A percentile compares a stretch with the other conserved stretches of the same genome.
phyloP scores from a whole-genome alignment of 2,329 filamentous ascomycete genomes.

The Colletotrichum sp. region DNA sequence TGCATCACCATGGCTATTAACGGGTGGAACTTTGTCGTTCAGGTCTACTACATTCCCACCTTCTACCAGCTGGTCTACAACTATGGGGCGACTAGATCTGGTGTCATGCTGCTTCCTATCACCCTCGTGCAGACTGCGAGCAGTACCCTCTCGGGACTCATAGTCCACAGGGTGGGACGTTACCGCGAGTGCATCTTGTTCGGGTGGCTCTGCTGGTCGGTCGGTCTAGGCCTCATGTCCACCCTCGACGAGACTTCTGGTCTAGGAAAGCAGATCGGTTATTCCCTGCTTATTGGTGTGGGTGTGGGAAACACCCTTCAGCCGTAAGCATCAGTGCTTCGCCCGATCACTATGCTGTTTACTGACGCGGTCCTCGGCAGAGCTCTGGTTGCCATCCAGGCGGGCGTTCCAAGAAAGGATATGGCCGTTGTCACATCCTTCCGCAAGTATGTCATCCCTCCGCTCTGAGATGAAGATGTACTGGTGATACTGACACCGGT shows the following conservation, averaged over 20 bases:
- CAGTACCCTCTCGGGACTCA: conserved; percentile 55
- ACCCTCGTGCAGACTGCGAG: conserved; percentile 49
- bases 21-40: conserved; percentile 63
- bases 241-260: conserved; percentile 53
- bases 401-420: conserved; percentile 55
- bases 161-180: conserved; percentile 57
- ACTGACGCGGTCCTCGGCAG: conserved; percentile 25
- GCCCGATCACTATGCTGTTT: neutral
- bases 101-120: conserved; percentile 46
- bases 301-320: conserved; percentile 59
- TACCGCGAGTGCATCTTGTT: conserved; percentile 60
- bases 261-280: conserved; percentile 59
- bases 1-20: conserved; percentile 63
- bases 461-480: neutral
- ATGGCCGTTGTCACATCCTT: conserved; percentile 50
- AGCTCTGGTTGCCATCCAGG: conserved; percentile 59
- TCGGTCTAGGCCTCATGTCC: conserved; percentile 57
- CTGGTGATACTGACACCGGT: neutral
- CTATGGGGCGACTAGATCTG: conserved; percentile 46
- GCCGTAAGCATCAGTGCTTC: conserved; percentile 37
- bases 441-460: conserved; percentile 37
- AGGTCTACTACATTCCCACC: conserved; percentile 53
- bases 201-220: conserved; percentile 56
- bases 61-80: conserved; percentile 52
- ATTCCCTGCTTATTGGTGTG: conserved; percentile 55